Evolutionary conservation across 345 rosid species (phyloP), one percentile per base, ranked within the genome.

Genomic region (Arabis hirsuta): DNA sequence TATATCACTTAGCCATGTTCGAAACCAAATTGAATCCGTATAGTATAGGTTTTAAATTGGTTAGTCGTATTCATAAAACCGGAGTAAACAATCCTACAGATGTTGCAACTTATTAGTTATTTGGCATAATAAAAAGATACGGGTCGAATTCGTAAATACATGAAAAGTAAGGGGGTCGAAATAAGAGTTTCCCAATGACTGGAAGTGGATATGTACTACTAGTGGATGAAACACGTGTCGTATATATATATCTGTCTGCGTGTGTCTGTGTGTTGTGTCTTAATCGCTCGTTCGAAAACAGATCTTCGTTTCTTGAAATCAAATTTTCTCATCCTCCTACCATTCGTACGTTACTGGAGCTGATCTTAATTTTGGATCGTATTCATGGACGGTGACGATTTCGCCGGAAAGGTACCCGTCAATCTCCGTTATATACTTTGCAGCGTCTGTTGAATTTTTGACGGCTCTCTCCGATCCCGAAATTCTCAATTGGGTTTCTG

Each of bases 391-490:
- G 56, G 26, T 1, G 67, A 74, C 7, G 73, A 67, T 74, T 66
- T 66, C 60, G 22, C 73, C 32, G 62, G 69, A 51, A 74, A 74
- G 78, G 78, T 74, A 59, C n/a, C 67, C 67, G 31, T 52, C 5
- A 19, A 36, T 64, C 71, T 3, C 65, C 3, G 32, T 36, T n/a
- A 29, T 39, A 16, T 32, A 13, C 20, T 16, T 50, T 47, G 50
- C 70, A 22, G 11, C 36, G 3, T 60, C 7, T 60, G 24, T 53
- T n/a, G 31, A 29, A 55, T 16, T 61, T 22, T 32, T 9, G 48
- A 57, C 44, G 53, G 48, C 26, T 66, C 34, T 45, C 42, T 60
- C 24, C 26, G 73, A 74, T 67, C 42, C 9, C 16, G 3, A 16
- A 69, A 69, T 48, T 9, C 39, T 24, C 66, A 48, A 36, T 47